These are phyloP conservation scores for Arthonia radiata DNA, from an alignment of 495 filamentous ascomycete species.

Conservation along the genomic window DNA sequence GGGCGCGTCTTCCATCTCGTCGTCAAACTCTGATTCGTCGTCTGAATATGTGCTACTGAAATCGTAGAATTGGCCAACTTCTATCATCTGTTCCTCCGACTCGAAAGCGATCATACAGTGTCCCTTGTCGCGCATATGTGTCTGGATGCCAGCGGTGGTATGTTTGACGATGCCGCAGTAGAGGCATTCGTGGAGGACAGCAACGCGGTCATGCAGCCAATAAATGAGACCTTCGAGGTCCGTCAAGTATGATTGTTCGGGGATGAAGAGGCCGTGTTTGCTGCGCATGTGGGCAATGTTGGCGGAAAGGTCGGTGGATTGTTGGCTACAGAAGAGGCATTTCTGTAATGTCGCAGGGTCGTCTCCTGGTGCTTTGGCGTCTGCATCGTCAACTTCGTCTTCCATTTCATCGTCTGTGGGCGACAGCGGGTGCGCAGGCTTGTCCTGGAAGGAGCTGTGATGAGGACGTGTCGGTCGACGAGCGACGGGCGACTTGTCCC, in stretches of 20 bases:
- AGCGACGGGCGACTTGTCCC: conserved; percentile 23
- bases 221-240: conserved; percentile 57
- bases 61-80: conserved; percentile 95
- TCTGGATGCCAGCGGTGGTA: conserved; percentile 51
- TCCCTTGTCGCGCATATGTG: conserved; percentile 88
- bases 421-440: conserved; percentile 17
- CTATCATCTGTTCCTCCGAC: conserved; percentile 70
- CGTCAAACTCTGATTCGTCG: conserved; percentile 33
- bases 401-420: conserved; percentile 4
- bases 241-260: conserved; percentile 57
- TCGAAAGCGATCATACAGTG: conserved; percentile 94
- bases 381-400: conserved; percentile 12
- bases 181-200: conserved; percentile 53
- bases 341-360: conserved; percentile 24
- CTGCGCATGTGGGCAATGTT: conserved; percentile 78
- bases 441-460: conserved; percentile 20
- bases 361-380: conserved; percentile 11
- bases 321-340: conserved; percentile 79
- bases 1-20: conserved; percentile 20
- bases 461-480: conserved; percentile 29
- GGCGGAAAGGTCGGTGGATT: conserved; percentile 41
- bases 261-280: conserved; percentile 88
- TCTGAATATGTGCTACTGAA: conserved; percentile 90
- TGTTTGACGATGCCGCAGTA: conserved; percentile 59
- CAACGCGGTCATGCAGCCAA: conserved; percentile 53